Percentiles rank a stretch among this genome's conserved stretches.
These are phyloP conservation scores for Psidium guajava DNA, from an alignment of 345 rosid species.

Conservation along the genomic window DNA sequence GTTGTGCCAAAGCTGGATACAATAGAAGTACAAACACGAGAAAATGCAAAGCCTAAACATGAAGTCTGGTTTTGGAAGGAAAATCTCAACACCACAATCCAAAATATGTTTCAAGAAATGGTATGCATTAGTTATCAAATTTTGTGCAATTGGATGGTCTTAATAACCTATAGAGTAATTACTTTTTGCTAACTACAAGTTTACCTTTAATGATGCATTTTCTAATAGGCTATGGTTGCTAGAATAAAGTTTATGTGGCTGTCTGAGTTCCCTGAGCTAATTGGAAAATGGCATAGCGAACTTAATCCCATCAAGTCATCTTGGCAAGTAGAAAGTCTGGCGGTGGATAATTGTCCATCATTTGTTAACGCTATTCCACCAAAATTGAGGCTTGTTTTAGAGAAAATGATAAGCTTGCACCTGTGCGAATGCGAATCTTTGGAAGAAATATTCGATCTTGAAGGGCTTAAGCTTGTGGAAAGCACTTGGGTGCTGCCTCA, in stretches of 20 bases:
- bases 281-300: not conserved
- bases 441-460: not conserved
- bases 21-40: not conserved
- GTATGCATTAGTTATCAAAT: fast-evolving
- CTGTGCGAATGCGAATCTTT: not conserved
- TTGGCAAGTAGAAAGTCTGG: not conserved
- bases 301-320: not conserved
- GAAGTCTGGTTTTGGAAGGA: not conserved
- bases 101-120: not conserved
- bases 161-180: not conserved
- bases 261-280: not conserved
- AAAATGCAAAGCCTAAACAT: no score
- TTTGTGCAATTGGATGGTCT: not conserved
- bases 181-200: not conserved
- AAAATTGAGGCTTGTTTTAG: not conserved
- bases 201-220: not conserved
- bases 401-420: fast-evolving
- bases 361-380: not conserved
- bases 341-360: not conserved
- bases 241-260: fast-evolving
- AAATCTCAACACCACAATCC: not conserved
- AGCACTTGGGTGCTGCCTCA: not conserved
- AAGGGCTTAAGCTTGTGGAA: fast-evolving
- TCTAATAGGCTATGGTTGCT: not conserved
- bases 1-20: fast-evolving